Conservation (phyloP, 768 basidiomycete species). For the Russula vinacea region DNA sequence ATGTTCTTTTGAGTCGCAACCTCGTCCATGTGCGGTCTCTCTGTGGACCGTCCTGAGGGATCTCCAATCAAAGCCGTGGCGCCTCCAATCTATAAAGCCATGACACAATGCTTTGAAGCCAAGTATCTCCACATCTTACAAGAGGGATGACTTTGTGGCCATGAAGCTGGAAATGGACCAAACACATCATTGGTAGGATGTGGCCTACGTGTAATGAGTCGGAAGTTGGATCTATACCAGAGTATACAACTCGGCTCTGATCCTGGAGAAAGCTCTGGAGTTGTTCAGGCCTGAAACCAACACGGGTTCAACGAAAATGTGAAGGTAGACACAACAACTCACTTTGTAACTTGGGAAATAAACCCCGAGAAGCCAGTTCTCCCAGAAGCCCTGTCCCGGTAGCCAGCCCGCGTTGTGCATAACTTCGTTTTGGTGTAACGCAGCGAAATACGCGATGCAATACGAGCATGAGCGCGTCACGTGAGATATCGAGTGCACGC, state of each 20-base stretch:
- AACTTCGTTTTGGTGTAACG: neutral
- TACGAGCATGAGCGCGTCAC: conserved; percentile 2
- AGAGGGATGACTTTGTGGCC: conserved; percentile 83
- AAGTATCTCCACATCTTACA: conserved; percentile 52
- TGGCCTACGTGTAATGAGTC: conserved; percentile 90
- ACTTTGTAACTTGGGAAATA: conserved; percentile 29
- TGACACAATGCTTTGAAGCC: conserved; percentile 9
- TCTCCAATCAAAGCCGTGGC: conserved; percentile 97
- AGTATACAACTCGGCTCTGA: conserved; percentile 59
- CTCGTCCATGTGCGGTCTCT: conserved; percentile 66
- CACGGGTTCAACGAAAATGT: neutral
- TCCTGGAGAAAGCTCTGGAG: conserved; percentile 21
- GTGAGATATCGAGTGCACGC: neutral
- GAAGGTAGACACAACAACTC: neutral
- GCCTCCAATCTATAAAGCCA: conserved; percentile 73
- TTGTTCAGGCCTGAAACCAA: conserved; percentile 24
- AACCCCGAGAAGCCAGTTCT: conserved; percentile 27
- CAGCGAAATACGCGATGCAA: neutral
- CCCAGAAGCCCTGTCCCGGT: conserved; percentile 7
- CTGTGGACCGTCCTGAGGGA: conserved; percentile 83
- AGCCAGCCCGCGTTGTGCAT: conserved; percentile 8
- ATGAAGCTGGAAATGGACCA: conserved; percentile 84
- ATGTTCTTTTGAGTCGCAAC: conserved; percentile 66
- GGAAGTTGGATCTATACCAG: conserved; percentile 92
- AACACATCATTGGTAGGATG: conserved; percentile 78